These are phyloP conservation scores for Pythium insidiosum DNA, from an alignment of 352 stramenopile genomes.

Conservation along the genomic window DNA sequence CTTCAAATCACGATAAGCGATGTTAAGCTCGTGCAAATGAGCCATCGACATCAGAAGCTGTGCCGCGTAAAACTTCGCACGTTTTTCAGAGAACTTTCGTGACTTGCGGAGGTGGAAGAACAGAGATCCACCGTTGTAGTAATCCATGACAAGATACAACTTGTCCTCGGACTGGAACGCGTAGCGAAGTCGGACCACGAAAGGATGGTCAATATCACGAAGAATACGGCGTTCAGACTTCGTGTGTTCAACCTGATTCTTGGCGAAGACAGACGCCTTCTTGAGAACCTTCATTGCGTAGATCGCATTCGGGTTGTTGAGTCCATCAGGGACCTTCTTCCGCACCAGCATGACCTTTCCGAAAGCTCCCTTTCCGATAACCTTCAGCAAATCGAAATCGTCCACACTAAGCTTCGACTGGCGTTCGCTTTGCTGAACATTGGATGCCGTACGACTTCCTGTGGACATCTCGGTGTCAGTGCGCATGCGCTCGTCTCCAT, in stretches of 20 bases:
- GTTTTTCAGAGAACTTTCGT: conserved; percentile 85
- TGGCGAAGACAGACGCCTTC: conserved; percentile 87
- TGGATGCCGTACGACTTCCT: conserved; percentile 39
- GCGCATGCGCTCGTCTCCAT: conserved; percentile 34
- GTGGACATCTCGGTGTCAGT: conserved; percentile 76
- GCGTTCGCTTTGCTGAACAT: conserved; percentile 8
- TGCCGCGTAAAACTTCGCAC: conserved; percentile 85
- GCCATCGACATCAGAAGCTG: conserved; percentile 89
- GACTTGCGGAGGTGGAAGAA: conserved; percentile 91
- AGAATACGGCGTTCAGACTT: conserved; percentile 89
- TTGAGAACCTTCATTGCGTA: conserved; percentile 94
- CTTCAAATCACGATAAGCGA: conserved; percentile 93
- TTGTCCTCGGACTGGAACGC: conserved; percentile 93
- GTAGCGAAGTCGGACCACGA: conserved; percentile 89
- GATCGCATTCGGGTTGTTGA: conserved; percentile 64
- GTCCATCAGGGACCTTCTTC: conserved; percentile 79
- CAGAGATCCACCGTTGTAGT: conserved; percentile 89
- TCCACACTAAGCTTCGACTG: conserved; percentile 73
- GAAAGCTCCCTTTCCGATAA: conserved; percentile 94
- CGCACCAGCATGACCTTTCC: conserved; percentile 95
- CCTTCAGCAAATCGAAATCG: conserved; percentile 94
- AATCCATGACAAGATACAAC: conserved; percentile 91
- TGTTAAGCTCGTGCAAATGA: conserved; percentile 91
- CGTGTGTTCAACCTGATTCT: conserved; percentile 91
- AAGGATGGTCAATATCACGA: conserved; percentile 89